A percentile compares a stretch with the other conserved stretches of the same genome.
Evolutionary conservation across 345 rosid species (phyloP).

Genomic region (Heritiera littoralis): DNA sequence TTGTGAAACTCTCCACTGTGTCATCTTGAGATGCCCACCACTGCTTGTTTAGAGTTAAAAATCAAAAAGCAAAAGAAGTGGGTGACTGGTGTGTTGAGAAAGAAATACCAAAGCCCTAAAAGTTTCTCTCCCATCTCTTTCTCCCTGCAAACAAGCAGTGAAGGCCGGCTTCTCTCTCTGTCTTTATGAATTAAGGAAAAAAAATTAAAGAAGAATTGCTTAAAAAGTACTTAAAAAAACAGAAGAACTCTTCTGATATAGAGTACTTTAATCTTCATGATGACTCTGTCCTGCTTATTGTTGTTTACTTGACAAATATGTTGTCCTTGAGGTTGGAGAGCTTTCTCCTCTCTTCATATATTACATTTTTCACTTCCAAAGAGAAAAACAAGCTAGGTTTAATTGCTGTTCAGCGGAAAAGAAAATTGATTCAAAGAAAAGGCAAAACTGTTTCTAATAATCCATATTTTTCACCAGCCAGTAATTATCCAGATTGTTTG

Average conservation of each 20-base stretch:
- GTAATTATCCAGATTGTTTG: background rate
- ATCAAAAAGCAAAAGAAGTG: background rate
- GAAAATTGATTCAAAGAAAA: background rate
- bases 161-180: background rate
- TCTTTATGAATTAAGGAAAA: background rate
- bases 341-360: background rate
- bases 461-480: background rate
- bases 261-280: background rate
- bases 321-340: background rate
- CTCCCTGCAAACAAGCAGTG: slow-evolving; percentile 28
- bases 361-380: background rate
- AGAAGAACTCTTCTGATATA: background rate
- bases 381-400: background rate
- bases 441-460: background rate
- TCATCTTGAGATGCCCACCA: slow-evolving; percentile 7
- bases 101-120: slow-evolving; percentile 30
- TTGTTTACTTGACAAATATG: background rate
- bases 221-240: background rate
- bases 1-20: background rate
- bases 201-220: background rate
- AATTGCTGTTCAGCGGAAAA: background rate
- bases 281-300: background rate
- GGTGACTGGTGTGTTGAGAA: background rate
- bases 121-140: slow-evolving; percentile 38
- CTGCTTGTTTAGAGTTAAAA: slow-evolving; percentile 23